These are phyloP conservation scores for Dacryopinax spathularia DNA, from an alignment of 768 basidiomycete genomes.

Conservation along the genomic window DNA sequence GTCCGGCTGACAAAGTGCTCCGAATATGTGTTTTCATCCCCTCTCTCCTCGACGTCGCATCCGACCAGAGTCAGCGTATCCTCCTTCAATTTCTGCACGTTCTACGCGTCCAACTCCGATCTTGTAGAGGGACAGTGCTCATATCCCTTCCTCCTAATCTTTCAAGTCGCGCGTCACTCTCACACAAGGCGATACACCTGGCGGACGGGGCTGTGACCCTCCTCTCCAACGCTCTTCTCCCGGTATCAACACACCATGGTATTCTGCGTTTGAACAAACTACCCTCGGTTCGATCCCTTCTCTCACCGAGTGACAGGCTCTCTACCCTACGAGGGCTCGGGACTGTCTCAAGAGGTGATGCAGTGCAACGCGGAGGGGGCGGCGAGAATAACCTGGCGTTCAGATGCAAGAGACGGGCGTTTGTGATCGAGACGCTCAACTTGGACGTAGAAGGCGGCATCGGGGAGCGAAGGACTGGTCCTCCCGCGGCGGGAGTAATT, in stretches of 20 bases:
- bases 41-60: too few species aligned
- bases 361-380: constrained; percentile 34
- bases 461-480: constrained; percentile 53
- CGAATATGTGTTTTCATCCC: too few species aligned
- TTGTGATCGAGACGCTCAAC: constrained; percentile 85
- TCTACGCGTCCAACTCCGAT: constrained; percentile 47
- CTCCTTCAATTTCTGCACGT: constrained; percentile 58
- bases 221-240: constrained; percentile 29
- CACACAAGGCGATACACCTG: constrained; percentile 16
- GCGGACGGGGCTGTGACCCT: constrained; percentile 10
- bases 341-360: constrained; percentile 29
- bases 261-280: constrained; percentile 62
- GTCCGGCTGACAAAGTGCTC: too few species aligned
- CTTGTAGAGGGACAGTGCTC: constrained; percentile 48
- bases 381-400: constrained; percentile 96
- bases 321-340: constrained; percentile 73
- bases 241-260: constrained; percentile 80
- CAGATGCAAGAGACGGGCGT: constrained; percentile 73
- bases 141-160: constrained; percentile 52
- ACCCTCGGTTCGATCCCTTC: constrained; percentile 57
- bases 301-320: constrained; percentile 66
- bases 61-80: too few species aligned
- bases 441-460: constrained; percentile 78
- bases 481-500: constrained; percentile 15
- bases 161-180: constrained; percentile 41